Base-by-base conservation (phyloP, 495 filamentous ascomycete genomes). In the Glonium stellatum region DNA sequence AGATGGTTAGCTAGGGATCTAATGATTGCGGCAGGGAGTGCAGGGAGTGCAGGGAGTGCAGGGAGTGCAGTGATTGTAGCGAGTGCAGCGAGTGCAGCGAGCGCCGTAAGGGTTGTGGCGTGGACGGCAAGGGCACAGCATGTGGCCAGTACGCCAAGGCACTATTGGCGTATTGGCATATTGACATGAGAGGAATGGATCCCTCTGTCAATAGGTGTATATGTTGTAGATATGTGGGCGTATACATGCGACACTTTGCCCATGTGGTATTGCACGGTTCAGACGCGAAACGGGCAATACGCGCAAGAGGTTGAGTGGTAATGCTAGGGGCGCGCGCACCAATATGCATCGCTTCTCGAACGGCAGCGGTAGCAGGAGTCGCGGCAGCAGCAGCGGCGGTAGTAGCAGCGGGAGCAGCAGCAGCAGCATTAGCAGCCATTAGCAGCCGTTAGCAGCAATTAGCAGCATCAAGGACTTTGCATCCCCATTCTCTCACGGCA, bases 121-220 rank as follows among this genome's bases (percentile, higher is more conserved):
- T 39, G 39, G 39, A 44, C 35, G 59, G 63, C 63, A 65, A 65
- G 61, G 23, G 63, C 27, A 62, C 31, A 37, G 36, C 63, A 65
- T 42, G 63, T 49, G 63, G 54, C 39, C 55, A 66, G 63, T 59
- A 53, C 51, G 53, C 57, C 62, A 60, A 64, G 52, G 4, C 52
- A 35, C 55, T 19, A 19, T 54, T 19, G n/a, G 52, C n/a, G n/a
- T n/a, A n/a, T n/a, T n/a, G n/a, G n/a, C n/a, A n/a, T n/a, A n/a
- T n/a, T n/a, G n/a, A n/a, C 49, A 27, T 15, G 42, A 31, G 55
- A 46, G 19, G 51, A 51, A 36, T 21, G 35, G 4, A 60, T 31
- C 27, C 48, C 44, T 39, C 42, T 51, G 58, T 34, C 58, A 21
- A 62, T 54, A 52, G 52, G 19, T 22, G 52, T 54, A 58, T 39